These are phyloP conservation scores for Chalciporus piperatus DNA, from an alignment of 768 basidiomycete genomes.

Conservation along the genomic window DNA sequence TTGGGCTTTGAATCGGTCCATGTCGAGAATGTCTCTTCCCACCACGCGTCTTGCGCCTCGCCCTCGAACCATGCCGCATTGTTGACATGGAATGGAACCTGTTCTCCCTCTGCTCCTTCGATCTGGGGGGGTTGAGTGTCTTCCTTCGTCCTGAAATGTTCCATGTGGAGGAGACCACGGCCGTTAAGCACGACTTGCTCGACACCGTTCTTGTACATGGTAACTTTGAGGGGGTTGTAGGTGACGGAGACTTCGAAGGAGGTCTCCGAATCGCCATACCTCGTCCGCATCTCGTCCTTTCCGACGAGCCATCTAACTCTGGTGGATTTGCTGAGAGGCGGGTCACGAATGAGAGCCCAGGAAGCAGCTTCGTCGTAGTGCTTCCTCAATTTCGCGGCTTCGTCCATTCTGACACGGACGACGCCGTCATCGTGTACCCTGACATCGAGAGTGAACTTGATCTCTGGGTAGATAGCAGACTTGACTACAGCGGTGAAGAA, in stretches of 20 bases:
- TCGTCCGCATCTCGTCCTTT: slow-evolving; percentile 60
- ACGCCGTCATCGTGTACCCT: slow-evolving; percentile 86
- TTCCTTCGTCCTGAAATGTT: slow-evolving; percentile 82
- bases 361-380: slow-evolving; percentile 89
- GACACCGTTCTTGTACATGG: slow-evolving; percentile 68
- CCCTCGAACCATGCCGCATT: slow-evolving; percentile 85
- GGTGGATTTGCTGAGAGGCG: slow-evolving; percentile 46
- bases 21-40: slow-evolving; percentile 83
- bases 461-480: slow-evolving; percentile 79
- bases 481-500: slow-evolving; percentile 73
- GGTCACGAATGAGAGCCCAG: slow-evolving; percentile 83
- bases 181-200: slow-evolving; percentile 90
- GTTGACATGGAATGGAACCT: slow-evolving; percentile 54
- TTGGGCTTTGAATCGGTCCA: slow-evolving; percentile 97
- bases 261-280: slow-evolving; percentile 62
- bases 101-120: slow-evolving; percentile 41
- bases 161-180: slow-evolving; percentile 91
- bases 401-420: slow-evolving; percentile 90
- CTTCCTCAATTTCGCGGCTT: slow-evolving; percentile 72
- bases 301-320: slow-evolving; percentile 63
- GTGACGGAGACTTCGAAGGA: slow-evolving; percentile 64
- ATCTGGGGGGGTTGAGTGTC: slow-evolving; percentile 40
- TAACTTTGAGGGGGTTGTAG: slow-evolving; percentile 74
- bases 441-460: slow-evolving; percentile 79
- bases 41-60: slow-evolving; percentile 75